Conservation (phyloP, 371 early-diverging fungal species). For the Lichtheimia corymbifera region DNA sequence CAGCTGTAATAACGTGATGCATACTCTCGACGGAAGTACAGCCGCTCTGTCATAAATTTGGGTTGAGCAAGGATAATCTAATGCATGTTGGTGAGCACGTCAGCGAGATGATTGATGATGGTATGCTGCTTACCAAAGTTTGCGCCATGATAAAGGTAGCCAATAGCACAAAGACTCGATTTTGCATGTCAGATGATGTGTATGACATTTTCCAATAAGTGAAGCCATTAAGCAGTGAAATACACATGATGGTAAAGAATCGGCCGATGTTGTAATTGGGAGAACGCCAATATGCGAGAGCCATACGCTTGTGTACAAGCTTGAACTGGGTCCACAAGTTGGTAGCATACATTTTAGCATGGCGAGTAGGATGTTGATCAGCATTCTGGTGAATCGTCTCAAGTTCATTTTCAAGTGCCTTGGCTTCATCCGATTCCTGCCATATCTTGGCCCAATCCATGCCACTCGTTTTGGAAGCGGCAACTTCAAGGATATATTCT, state of each 20-base stretch:
- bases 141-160: slow-evolving; percentile 56
- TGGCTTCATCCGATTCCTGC: slow-evolving; percentile 37
- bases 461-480: not conserved
- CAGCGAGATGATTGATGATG: not conserved
- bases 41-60: slow-evolving; percentile 65
- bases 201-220: slow-evolving; percentile 59
- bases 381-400: slow-evolving; percentile 23
- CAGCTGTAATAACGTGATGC: slow-evolving; percentile 69
- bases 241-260: slow-evolving; percentile 37
- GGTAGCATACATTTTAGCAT: slow-evolving; percentile 31
- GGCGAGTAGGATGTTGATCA: slow-evolving; percentile 18
- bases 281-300: slow-evolving; percentile 57
- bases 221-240: slow-evolving; percentile 51
- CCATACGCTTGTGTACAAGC: slow-evolving; percentile 54
- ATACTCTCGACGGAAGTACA: slow-evolving; percentile 63
- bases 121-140: slow-evolving; percentile 19
- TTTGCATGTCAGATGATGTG: slow-evolving; percentile 58
- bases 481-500: slow-evolving; percentile 65
- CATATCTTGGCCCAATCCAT: slow-evolving; percentile 59
- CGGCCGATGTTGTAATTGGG: slow-evolving; percentile 64
- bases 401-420: slow-evolving; percentile 22
- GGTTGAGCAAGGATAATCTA: slow-evolving; percentile 67
- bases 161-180: slow-evolving; percentile 70
- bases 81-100: not conserved
- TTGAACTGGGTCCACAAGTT: slow-evolving; percentile 32